Evolutionary conservation across 1,284 basidiomycete species (phyloP).

Genomic region (Trametes sp.): DNA sequence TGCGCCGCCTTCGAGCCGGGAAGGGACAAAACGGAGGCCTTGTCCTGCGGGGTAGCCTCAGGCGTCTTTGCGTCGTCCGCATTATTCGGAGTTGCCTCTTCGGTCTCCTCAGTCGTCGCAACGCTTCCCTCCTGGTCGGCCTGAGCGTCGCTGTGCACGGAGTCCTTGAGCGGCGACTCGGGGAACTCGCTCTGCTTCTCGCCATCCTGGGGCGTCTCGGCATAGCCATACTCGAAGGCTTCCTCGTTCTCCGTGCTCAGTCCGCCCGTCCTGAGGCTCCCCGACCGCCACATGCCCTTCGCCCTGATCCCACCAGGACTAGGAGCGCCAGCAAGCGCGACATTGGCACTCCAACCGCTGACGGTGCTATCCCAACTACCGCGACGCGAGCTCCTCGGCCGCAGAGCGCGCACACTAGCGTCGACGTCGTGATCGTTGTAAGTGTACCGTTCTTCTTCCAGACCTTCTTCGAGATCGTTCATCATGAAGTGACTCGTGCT

Average conservation of each 20-base stretch:
- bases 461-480: slow-evolving; percentile 53
- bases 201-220: slow-evolving; percentile 23
- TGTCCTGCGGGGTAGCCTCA: slow-evolving; percentile 2
- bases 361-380: slow-evolving; percentile 87
- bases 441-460: slow-evolving; percentile 46
- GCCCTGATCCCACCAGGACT: slow-evolving; percentile 53
- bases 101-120: slow-evolving; percentile 1
- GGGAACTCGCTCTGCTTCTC: slow-evolving; percentile 17
- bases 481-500: slow-evolving; percentile 71
- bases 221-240: slow-evolving; percentile 32
- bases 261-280: slow-evolving; percentile 61
- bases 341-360: slow-evolving; percentile 79
- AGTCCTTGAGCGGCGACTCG: slow-evolving; percentile 6
- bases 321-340: slow-evolving; percentile 41
- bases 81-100: not conserved
- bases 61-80: slow-evolving; percentile 16
- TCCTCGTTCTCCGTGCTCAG: slow-evolving; percentile 49
- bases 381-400: slow-evolving; percentile 80
- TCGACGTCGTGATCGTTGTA: slow-evolving; percentile 72
- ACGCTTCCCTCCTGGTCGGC: slow-evolving; percentile 8
- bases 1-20: slow-evolving; percentile 17
- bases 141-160: slow-evolving; percentile 5
- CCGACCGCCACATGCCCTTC: slow-evolving; percentile 63
- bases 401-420: slow-evolving; percentile 80
- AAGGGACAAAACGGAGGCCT: slow-evolving; percentile 7